phyloP scores from a whole-genome alignment of 768 basidiomycete species.

The Gloeopeniophorella convolvens region DNA sequence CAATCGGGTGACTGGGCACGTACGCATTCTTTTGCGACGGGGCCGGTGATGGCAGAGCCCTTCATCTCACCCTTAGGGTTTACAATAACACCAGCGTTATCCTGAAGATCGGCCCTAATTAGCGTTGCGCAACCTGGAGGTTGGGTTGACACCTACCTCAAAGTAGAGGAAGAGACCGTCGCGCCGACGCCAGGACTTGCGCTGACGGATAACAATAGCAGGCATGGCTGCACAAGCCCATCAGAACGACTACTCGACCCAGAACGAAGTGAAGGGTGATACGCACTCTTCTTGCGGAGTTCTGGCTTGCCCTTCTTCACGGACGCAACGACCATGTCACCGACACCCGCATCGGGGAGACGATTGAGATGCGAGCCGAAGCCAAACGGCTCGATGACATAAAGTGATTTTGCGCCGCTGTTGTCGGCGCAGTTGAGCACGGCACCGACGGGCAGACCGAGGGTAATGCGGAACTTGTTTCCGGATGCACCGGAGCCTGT shows the following conservation, averaged over 20 bases:
- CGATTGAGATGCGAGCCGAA: constrained; percentile 96
- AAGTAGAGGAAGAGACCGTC: constrained; percentile 99
- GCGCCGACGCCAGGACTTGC: constrained; percentile 96
- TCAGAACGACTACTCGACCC: not conserved
- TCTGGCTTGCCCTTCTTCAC: constrained; percentile 99
- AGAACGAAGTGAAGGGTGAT: not conserved
- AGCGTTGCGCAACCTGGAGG: not conserved
- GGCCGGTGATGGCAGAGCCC: constrained; percentile 93
- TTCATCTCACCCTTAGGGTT: constrained; percentile 99
- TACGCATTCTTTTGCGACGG: constrained; percentile 99
- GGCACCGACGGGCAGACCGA: constrained; percentile 90
- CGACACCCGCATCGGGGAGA: constrained; percentile 91
- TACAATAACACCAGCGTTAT: constrained; percentile 95
- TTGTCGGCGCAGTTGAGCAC: constrained; percentile 99
- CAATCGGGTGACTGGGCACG: constrained; percentile 29
- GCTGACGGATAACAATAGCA: constrained; percentile 92
- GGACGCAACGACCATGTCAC: constrained; percentile 92
- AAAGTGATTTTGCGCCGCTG: constrained; percentile 96
- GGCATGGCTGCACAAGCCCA: constrained; percentile 73
- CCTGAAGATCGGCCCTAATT: too few species aligned
- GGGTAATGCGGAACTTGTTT: constrained; percentile 94
- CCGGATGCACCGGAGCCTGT: constrained; percentile 66
- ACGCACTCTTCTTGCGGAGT: constrained; percentile 97
- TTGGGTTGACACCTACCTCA: constrained; percentile 46
- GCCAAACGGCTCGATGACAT: constrained; percentile 90